A percentile compares a stretch with the other conserved stretches of the same genome.
phyloP scores from a whole-genome alignment of 2,329 filamentous ascomycete genomes.

The Apiospora malaysiana region DNA sequence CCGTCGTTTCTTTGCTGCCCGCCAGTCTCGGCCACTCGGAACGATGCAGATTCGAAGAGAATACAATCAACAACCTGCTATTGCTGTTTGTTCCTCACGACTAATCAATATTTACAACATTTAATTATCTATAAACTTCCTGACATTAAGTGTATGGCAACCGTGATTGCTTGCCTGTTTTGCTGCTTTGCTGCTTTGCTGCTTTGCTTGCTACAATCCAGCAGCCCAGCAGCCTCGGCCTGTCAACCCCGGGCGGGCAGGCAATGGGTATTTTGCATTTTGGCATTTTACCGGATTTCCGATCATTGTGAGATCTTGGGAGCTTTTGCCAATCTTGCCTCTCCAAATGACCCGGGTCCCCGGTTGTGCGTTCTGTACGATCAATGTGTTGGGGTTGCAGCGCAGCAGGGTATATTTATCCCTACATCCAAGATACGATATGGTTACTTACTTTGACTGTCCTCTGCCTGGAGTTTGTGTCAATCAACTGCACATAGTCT shows the following conservation, averaged over 20 bases:
- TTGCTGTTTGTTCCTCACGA: not conserved
- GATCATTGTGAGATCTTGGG: conserved; percentile 11
- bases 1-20: not conserved
- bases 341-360: conserved; percentile 10
- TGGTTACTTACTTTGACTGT: not conserved
- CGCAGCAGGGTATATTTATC: not conserved
- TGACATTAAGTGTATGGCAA: not conserved
- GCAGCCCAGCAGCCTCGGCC: not conserved
- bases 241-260: not conserved
- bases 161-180: not conserved
- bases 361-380: conserved; percentile 2
- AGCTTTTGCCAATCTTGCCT: not conserved
- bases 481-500: not conserved
- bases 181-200: not conserved
- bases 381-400: conserved; percentile 2
- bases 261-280: not conserved
- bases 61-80: not conserved
- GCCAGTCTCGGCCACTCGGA: conserved; percentile 4
- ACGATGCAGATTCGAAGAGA: not conserved
- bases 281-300: not conserved
- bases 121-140: not conserved
- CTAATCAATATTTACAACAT: not conserved
- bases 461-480: not conserved
- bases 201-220: not conserved
- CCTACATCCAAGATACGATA: conserved; percentile 9